Conservation (phyloP, 179 eudicot species). For the Nepenthes alata region DNA sequence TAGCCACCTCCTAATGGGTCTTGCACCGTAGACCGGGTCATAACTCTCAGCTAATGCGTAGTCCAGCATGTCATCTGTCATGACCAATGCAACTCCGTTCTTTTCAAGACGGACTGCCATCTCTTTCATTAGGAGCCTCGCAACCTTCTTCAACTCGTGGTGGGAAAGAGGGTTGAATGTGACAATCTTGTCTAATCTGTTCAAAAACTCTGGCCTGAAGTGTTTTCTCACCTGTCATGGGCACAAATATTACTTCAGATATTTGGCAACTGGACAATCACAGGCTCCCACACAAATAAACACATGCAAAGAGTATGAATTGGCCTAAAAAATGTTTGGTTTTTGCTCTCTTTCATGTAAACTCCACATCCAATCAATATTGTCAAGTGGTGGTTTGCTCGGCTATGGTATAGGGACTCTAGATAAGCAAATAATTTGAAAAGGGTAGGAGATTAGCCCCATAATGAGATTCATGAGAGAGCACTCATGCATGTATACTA, state of each 20-base stretch:
- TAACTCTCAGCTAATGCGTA: slow-evolving; percentile 66
- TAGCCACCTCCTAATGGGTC: slow-evolving; percentile 89
- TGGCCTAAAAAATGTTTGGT: too few relatives aligned
- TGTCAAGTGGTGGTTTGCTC: too few relatives aligned
- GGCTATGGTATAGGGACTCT: too few relatives aligned
- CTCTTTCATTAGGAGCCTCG: slow-evolving; percentile 74
- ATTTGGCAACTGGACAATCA: not conserved
- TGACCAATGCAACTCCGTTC: slow-evolving; percentile 79
- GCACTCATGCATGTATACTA: too few relatives aligned
- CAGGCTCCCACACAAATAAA: not conserved
- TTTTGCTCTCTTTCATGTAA: too few relatives aligned
- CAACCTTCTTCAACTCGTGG: slow-evolving; percentile 61
- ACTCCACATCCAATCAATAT: too few relatives aligned
- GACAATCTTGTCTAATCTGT: slow-evolving; percentile 79
- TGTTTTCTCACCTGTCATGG: slow-evolving; percentile 60
- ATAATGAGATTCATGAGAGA: too few relatives aligned
- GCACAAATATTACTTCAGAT: not conserved
- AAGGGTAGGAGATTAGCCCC: too few relatives aligned
- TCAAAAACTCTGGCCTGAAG: slow-evolving; percentile 77
- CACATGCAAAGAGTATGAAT: too few relatives aligned
- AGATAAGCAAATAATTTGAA: too few relatives aligned
- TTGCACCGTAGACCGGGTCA: slow-evolving; percentile 92
- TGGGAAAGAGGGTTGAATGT: slow-evolving; percentile 87
- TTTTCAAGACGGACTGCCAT: slow-evolving; percentile 80
- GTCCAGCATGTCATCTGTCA: slow-evolving; percentile 78